These are phyloP conservation scores for Fagopyrum tataricum DNA, from an alignment of 148 eudicot species.

Conservation along the genomic window DNA sequence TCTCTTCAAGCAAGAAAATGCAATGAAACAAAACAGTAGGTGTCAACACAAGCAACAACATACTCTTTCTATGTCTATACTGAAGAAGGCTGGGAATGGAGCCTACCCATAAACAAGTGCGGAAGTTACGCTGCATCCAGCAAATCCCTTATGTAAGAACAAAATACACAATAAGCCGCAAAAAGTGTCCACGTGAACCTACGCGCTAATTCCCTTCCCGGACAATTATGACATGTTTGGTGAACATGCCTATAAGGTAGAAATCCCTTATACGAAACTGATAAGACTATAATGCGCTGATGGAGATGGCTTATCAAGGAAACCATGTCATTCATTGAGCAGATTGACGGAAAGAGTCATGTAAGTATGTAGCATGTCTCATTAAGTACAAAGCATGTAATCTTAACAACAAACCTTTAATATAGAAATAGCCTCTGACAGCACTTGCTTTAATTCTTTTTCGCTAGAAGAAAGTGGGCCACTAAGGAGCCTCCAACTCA, in stretches of 20 bases:
- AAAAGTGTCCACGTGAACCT: too few species aligned
- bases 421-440: slow-evolving; percentile 67
- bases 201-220: too few species aligned
- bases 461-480: slow-evolving; percentile 54
- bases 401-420: slow-evolving; percentile 55
- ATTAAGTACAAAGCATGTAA: too few species aligned
- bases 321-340: slow-evolving; percentile 11
- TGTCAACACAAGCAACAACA: not conserved
- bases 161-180: not conserved
- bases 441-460: slow-evolving; percentile 23
- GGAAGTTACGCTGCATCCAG: slow-evolving; percentile 68
- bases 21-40: not conserved
- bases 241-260: too few species aligned
- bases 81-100: not conserved
- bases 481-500: slow-evolving; percentile 72
- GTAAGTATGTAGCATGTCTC: not conserved
- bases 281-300: too few species aligned
- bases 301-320: too few species aligned
- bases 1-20: slow-evolving; percentile 40
- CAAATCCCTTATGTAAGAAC: slow-evolving; percentile 49
- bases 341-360: slow-evolving; percentile 10
- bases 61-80: not conserved
- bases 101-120: slow-evolving; percentile 85
- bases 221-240: too few species aligned
- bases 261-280: too few species aligned